A percentile compares a stretch with the other conserved stretches of the same genome.
These are phyloP conservation scores for Dendrostoma leiphaemia DNA, from an alignment of 2,329 filamentous ascomycete genomes.

Conservation along the genomic window DNA sequence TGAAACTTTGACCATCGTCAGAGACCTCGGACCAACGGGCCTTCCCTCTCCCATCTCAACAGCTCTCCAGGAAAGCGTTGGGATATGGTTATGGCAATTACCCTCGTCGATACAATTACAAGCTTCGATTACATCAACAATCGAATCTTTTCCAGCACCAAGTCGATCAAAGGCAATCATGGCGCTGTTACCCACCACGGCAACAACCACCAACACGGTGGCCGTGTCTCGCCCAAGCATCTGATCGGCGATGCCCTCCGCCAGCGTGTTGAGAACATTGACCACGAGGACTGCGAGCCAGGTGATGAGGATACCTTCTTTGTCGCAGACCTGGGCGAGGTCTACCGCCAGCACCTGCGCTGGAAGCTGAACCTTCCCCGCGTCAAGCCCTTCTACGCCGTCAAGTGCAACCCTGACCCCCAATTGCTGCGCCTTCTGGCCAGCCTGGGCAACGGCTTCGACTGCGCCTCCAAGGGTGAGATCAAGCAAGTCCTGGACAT, in stretches of 20 bases:
- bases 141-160: conserved; percentile 40
- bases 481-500: conserved; percentile 87
- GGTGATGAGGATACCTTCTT: conserved; percentile 98
- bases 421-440: conserved; percentile 85
- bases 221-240: conserved; percentile 62
- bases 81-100: conserved; percentile 67
- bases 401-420: conserved; percentile 97
- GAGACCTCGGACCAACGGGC: conserved; percentile 17
- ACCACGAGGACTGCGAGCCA: conserved; percentile 83
- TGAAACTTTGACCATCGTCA: neutral
- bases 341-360: conserved; percentile 96
- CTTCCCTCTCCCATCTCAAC: conserved; percentile 20
- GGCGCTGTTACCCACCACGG: conserved; percentile 30
- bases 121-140: conserved; percentile 50
- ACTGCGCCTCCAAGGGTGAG: conserved; percentile 96
- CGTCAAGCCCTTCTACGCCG: conserved; percentile 95
- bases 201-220: conserved; percentile 39
- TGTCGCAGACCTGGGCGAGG: conserved; percentile 94
- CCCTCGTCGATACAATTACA: conserved; percentile 53
- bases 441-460: conserved; percentile 88
- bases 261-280: conserved; percentile 77
- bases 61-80: conserved; percentile 31
- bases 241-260: conserved; percentile 86
- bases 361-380: conserved; percentile 94
- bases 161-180: conserved; percentile 27